Evolutionary conservation across 495 filamentous ascomycete species (phyloP).

Genomic region (Neohortaea acidophila): DNA sequence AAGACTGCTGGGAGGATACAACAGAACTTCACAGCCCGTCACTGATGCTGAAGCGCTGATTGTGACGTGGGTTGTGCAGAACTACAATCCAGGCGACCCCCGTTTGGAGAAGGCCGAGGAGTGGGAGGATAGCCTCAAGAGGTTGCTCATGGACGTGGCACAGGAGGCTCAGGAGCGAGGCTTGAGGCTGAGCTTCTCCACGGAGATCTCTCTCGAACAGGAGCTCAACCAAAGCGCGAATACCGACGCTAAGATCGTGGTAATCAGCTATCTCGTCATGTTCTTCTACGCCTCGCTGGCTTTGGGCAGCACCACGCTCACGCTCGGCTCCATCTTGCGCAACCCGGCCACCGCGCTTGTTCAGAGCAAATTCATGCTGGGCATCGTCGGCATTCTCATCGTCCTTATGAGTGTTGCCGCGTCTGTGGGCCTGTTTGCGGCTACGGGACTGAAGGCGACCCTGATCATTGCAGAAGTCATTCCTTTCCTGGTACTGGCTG

Average conservation of each 20-base stretch:
- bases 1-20: slow-evolving; percentile 71
- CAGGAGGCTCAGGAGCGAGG: slow-evolving; percentile 65
- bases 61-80: slow-evolving; percentile 92
- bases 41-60: slow-evolving; percentile 65
- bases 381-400: slow-evolving; percentile 80
- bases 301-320: slow-evolving; percentile 71
- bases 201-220: slow-evolving; percentile 82
- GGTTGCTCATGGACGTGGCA: slow-evolving; percentile 54
- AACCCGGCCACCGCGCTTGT: slow-evolving; percentile 76
- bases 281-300: slow-evolving; percentile 91
- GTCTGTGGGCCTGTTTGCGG: slow-evolving; percentile 85
- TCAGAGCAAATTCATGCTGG: slow-evolving; percentile 88
- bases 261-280: slow-evolving; percentile 97
- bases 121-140: slow-evolving; percentile 68
- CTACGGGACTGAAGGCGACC: slow-evolving; percentile 76
- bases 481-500: slow-evolving; percentile 86
- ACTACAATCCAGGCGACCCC: slow-evolving; percentile 55
- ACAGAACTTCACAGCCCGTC: slow-evolving; percentile 35
- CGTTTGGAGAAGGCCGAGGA: slow-evolving; percentile 62
- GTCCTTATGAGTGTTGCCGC: slow-evolving; percentile 95
- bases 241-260: slow-evolving; percentile 91
- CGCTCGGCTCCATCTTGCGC: slow-evolving; percentile 52
- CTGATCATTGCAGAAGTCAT: slow-evolving; percentile 98
- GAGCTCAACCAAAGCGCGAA: slow-evolving; percentile 94
- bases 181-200: slow-evolving; percentile 79